Evolutionary conservation across 2,329 filamentous ascomycete genomes (phyloP).

Genomic region (Fusarium aywerte): DNA sequence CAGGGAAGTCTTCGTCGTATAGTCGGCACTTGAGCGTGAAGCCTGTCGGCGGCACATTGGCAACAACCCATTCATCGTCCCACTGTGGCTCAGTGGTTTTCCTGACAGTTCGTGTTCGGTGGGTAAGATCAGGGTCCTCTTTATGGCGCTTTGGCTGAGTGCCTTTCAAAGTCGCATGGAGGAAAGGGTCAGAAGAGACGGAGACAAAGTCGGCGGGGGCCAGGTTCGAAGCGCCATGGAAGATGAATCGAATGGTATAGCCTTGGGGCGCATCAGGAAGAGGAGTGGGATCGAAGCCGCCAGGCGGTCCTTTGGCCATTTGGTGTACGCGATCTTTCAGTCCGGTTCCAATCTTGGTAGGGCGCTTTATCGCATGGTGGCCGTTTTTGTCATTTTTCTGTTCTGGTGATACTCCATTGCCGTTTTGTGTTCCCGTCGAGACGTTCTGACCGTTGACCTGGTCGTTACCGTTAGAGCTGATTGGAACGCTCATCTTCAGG

Average conservation of each 20-base stretch:
- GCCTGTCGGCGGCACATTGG: slow-evolving; percentile 82
- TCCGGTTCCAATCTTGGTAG: slow-evolving; percentile 26
- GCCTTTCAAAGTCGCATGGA: slow-evolving; percentile 79
- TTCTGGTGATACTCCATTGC: slow-evolving; percentile 10
- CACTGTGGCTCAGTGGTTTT: slow-evolving; percentile 79
- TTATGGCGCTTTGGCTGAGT: slow-evolving; percentile 80
- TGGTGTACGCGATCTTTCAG: slow-evolving; percentile 45
- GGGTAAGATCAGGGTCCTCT: slow-evolving; percentile 79
- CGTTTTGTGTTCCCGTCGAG: slow-evolving; percentile 6
- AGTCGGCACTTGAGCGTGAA: slow-evolving; percentile 87
- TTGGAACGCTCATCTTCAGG: slow-evolving; percentile 32
- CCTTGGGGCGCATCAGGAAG: slow-evolving; percentile 79
- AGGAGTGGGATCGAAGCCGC: slow-evolving; percentile 83
- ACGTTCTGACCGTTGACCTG: slow-evolving; percentile 26
- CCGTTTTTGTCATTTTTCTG: slow-evolving; percentile 13
- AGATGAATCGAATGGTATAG: slow-evolving; percentile 86
- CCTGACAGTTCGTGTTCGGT: slow-evolving; percentile 81
- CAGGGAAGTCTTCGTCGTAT: slow-evolving; percentile 89
- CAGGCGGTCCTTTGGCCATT: slow-evolving; percentile 64
- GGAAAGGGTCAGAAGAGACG: slow-evolving; percentile 84
- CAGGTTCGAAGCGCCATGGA: slow-evolving; percentile 83
- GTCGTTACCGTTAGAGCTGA: slow-evolving; percentile 16
- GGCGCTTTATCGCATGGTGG: slow-evolving; percentile 22
- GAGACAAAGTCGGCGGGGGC: slow-evolving; percentile 83
- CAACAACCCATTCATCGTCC: slow-evolving; percentile 88